These are phyloP conservation scores for Chaetomium cochliodes DNA, from an alignment of 495 filamentous ascomycete species.

Conservation along the genomic window DNA sequence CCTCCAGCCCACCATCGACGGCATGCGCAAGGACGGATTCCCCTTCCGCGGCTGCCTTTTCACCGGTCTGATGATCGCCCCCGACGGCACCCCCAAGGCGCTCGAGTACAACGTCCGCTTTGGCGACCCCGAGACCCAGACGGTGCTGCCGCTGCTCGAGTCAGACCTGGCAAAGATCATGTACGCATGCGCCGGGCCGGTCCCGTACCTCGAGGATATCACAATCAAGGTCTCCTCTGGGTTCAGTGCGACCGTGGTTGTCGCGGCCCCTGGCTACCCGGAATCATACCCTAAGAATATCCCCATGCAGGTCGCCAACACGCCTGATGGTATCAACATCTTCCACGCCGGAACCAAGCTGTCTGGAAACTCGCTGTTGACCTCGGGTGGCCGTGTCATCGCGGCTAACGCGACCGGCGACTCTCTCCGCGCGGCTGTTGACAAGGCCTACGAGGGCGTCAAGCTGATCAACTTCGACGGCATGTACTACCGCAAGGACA, in stretches of 20 bases:
- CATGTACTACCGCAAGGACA: constrained; percentile 93
- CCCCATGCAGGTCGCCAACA: constrained; percentile 57
- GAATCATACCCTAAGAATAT: constrained; percentile 79
- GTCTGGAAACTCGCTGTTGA: constrained; percentile 59
- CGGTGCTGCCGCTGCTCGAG: constrained; percentile 79
- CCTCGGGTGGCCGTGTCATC: constrained; percentile 86
- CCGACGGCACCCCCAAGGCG: constrained; percentile 71
- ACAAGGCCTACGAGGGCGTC: constrained; percentile 79
- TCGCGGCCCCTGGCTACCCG: constrained; percentile 94
- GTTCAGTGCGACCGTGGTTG: constrained; percentile 87
- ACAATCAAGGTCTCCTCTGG: constrained; percentile 63
- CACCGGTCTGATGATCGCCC: constrained; percentile 94
- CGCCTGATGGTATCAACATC: constrained; percentile 58
- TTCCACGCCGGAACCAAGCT: constrained; percentile 92
- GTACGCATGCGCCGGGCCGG: constrained; percentile 75
- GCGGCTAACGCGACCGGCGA: constrained; percentile 79
- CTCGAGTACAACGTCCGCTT: constrained; percentile 98
- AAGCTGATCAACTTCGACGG: constrained; percentile 76
- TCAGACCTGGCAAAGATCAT: constrained; percentile 90
- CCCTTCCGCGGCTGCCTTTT: constrained; percentile 88
- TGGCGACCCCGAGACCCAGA: constrained; percentile 95
- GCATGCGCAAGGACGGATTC: constrained; percentile 75
- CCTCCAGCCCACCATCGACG: constrained; percentile 84
- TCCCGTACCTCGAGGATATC: constrained; percentile 68
- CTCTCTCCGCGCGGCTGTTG: constrained; percentile 72